Evolutionary conservation across 148 eudicot species (phyloP), one percentile per base, ranked within the genome.

Genomic region (Pharnaceum exiguum): DNA sequence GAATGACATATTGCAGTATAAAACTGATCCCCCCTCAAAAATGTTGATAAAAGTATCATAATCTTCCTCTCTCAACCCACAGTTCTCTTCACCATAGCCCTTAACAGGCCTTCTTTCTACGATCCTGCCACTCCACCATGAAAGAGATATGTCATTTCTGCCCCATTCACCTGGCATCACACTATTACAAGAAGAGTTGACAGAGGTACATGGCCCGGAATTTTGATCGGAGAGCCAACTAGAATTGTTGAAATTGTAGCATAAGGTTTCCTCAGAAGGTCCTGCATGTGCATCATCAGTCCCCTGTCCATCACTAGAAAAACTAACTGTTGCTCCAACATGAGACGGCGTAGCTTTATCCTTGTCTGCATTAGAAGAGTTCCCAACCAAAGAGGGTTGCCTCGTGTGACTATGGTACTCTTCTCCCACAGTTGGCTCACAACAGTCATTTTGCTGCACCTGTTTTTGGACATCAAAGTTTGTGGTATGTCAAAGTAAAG

Each of bases 101-200:
- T 86, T 88, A 31, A 78, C 78, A 62, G 83, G 80, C 79, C 89
- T 82, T 71, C 76, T 79, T 55, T 82, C 95, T 63, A 93, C 95
- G 76, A 71, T 77, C 76, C 91, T 81, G 32, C 96, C 99, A 72
- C 96, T 95, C 95, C n/a, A n/a, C n/a, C 95, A 93, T 55, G 85
- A 72, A 49, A 85, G 58, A 50, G 87, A 74, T 72, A 81, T 45
- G 38, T 68, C 77, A 66, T 75, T 71, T 71, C 84, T 74, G 31
- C 71, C 79, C 94, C 90, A 88, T 69, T 85, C 96, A 79, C 63
- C 71, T 33, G 90, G 69, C 69, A 77, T 69, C 45, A 78, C 50
- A 38, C 76, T 74, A 66, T 79, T 75, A 58, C 84, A 77, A 51
- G 97, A 77, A 36, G 84, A 69, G 67, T 71, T 78, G 67, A 76